Evolutionary conservation across 2,329 filamentous ascomycete genomes (phyloP), one percentile per base, ranked within the genome.

Genomic region (Paecilomyces formosus): DNA sequence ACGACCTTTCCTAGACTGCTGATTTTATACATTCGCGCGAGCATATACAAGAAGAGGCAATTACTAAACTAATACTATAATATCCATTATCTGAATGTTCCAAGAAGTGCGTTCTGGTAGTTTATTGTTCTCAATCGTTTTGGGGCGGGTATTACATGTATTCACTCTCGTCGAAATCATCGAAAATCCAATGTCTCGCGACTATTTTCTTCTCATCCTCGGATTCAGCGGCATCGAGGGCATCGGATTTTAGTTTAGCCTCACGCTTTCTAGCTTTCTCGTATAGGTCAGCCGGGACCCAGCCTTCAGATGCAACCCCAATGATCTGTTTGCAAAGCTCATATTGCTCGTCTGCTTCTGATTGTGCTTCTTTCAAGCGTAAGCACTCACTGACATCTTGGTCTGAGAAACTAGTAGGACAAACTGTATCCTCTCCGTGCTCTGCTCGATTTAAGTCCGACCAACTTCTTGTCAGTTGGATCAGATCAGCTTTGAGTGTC

Each of bases 381-480:
- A 26, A 26, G 11, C 56, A 58, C 24, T 58, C 6, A 15, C 21
- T 49, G 2, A 2, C 45, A 15, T 58, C 56, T 4, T 55, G 52
- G 50, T 58, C 56, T 2, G 56, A 30, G 26, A 30, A 58, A 13
- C n/a, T 35, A 13, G 55, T 53, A 8, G 35, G 53, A 35, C 56
- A 58, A 2, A 9, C 12, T 13, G 3, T n/a, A 6, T 39, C 35
- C 2, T 13, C 31, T 15, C 5, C n/a, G n/a, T 52, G 24, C 31
- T 33, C n/a, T 28, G 56, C 22, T 7, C 21, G 31, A 12, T 26
- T 22, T 13, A 31, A n/a, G 3, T 5, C 9, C 45, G 64, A 66
- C 66, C 64, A 71, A 49, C 66, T 65, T 24, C 53, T 57, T 11
- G 56, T 58, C 0, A 59, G 60, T 33, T 69, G 64, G 2, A 68